Percentiles rank a stretch among this genome's conserved stretches.
These are phyloP conservation scores for Tephrocybe sp. DNA, from an alignment of 768 basidiomycete genomes.

Conservation along the genomic window DNA sequence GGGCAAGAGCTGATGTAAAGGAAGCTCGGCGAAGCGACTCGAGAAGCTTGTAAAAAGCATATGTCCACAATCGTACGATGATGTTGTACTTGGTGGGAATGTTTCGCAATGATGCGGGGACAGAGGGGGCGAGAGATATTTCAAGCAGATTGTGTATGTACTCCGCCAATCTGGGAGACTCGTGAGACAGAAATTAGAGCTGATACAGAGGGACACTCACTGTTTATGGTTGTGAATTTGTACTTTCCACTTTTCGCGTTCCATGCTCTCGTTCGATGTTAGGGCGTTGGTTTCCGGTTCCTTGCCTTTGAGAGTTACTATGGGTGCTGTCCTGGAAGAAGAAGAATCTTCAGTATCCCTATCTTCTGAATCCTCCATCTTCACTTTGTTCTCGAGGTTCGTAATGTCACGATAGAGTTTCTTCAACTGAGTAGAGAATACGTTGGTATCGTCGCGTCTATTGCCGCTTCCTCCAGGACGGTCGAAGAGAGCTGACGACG, in stretches of 20 bases:
- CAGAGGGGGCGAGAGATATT: constrained; percentile 80
- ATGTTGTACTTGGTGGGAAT: constrained; percentile 96
- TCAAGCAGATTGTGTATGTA: constrained; percentile 85
- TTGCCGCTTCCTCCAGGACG: constrained; percentile 37
- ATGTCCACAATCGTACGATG: constrained; percentile 89
- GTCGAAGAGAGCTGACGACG: constrained; percentile 69
- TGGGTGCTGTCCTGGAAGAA: constrained; percentile 31
- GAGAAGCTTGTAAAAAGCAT: constrained; percentile 85
- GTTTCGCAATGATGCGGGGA: constrained; percentile 84
- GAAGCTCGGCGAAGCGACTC: constrained; percentile 88
- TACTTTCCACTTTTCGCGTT: constrained; percentile 75
- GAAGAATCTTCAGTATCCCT: constrained; percentile 35
- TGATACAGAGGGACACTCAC: constrained; percentile 41
- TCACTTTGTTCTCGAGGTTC: constrained; percentile 71
- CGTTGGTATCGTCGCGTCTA: constrained; percentile 56
- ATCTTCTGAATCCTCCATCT: constrained; percentile 58
- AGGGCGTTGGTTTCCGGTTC: constrained; percentile 21
- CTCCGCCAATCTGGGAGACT: constrained; percentile 70
- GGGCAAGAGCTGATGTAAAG: constrained; percentile 61
- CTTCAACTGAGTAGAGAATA: constrained; percentile 75
- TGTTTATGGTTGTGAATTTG: constrained; percentile 79
- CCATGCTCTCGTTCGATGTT: constrained; percentile 47
- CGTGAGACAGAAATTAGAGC: constrained; percentile 5
- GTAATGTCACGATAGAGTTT: constrained; percentile 81
- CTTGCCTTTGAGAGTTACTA: constrained; percentile 43